phyloP scores from a whole-genome alignment of 352 stramenopile genomes.

The Globisporangium parvum region DNA sequence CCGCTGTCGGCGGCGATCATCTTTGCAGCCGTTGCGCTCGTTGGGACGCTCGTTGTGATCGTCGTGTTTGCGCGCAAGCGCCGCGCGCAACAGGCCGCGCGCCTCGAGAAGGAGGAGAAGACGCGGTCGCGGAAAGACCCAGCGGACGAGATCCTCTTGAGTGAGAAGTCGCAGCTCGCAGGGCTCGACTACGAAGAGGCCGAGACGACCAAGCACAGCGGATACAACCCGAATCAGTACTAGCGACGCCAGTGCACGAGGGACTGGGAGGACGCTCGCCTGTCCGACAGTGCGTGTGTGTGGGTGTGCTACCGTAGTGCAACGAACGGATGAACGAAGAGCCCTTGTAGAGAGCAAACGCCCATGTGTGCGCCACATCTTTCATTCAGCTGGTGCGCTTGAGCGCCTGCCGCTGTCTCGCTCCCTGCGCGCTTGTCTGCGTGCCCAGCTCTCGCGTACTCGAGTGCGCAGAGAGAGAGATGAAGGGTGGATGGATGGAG shows the following conservation, averaged over 20 bases:
- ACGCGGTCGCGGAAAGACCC: conserved; percentile 21
- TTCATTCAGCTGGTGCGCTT: no score
- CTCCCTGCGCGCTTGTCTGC: no score
- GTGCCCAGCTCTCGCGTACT: no score
- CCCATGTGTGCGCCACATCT: neutral
- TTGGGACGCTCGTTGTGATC: conserved; percentile 39
- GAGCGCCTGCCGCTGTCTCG: no score
- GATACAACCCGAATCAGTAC: conserved; percentile 17
- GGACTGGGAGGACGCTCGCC: neutral
- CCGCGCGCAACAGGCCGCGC: conserved; percentile 21
- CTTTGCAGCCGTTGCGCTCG: conserved; percentile 18
- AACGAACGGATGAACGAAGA: neutral
- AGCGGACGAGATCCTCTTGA: conserved; percentile 19
- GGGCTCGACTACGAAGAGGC: conserved; percentile 20
- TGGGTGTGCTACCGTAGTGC: neutral
- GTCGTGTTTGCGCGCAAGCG: conserved; percentile 31
- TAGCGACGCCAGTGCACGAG: conserved; percentile 9
- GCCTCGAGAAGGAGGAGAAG: conserved; percentile 34
- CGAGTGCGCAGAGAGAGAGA: neutral
- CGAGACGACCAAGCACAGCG: conserved; percentile 20
- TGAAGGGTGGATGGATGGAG: no score
- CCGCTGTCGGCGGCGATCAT: conserved; percentile 23
- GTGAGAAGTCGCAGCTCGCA: conserved; percentile 18
- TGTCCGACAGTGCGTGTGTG: neutral
- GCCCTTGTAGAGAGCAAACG: conserved; percentile 1